A percentile compares a stretch with the other conserved stretches of the same genome.
Conservation (phyloP, 768 basidiomycete genomes). For the Lentinus brumalis region DNA sequence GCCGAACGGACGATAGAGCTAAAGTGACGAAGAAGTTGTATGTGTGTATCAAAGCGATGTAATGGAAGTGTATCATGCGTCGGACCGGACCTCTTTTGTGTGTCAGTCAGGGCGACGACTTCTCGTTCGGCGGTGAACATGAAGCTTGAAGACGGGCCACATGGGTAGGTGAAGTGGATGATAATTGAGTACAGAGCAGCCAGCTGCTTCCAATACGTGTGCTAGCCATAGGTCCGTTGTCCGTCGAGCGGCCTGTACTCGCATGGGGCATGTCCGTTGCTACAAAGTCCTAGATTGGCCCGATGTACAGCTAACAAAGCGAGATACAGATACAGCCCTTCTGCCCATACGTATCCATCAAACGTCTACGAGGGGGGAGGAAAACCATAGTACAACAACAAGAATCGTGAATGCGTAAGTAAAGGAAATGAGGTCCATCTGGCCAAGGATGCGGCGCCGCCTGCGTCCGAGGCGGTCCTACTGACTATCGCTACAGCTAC, state of each 20-base stretch:
- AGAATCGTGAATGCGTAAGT: background rate
- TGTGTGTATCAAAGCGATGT: background rate
- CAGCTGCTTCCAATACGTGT: no score
- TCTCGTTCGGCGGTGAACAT: no score
- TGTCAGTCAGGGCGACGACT: no score
- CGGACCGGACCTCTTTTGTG: background rate
- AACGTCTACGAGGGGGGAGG: background rate
- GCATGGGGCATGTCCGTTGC: background rate
- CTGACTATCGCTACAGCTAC: conserved; percentile 15
- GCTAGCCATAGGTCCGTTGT: no score
- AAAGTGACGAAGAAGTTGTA: background rate
- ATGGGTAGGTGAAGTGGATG: no score
- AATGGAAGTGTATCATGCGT: background rate
- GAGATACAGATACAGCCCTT: background rate
- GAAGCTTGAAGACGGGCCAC: no score
- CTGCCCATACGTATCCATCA: background rate
- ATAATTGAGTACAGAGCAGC: no score
- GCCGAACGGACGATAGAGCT: background rate
- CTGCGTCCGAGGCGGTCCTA: conserved; percentile 17
- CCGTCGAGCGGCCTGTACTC: no score
- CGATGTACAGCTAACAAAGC: background rate
- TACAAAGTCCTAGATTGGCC: background rate
- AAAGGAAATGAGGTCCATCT: background rate
- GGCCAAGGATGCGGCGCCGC: conserved; percentile 14
- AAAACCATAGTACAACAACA: background rate